phyloP scores from a whole-genome alignment of 176 grass and related monocot genomes.

The Musa schizocarpa region DNA sequence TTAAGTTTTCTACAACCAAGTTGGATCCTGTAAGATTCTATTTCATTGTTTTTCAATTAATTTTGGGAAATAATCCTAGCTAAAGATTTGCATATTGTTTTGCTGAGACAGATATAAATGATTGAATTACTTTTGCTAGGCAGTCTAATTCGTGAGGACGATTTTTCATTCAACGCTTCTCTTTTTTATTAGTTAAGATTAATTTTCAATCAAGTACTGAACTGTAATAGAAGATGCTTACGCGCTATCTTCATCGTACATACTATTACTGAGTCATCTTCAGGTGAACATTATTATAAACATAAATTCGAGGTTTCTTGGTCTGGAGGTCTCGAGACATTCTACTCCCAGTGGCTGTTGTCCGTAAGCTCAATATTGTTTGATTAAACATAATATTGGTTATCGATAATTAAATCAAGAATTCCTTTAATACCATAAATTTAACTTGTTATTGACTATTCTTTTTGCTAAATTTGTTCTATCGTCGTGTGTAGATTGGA shows the following conservation, averaged over 20 bases:
- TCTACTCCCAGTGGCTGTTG: not conserved
- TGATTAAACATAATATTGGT: not conserved
- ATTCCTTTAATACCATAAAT: not conserved
- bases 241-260: not conserved
- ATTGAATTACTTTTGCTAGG: not conserved
- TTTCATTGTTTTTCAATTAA: not conserved
- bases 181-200: too few species aligned
- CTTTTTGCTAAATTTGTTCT: not conserved
- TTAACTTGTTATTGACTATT: not conserved
- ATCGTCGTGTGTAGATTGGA: conserved; percentile 46
- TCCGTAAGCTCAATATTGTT: not conserved
- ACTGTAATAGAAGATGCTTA: not conserved
- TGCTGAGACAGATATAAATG: not conserved
- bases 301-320: not conserved
- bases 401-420: not conserved
- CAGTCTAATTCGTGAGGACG: not conserved
- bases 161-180: not conserved
- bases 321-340: not conserved
- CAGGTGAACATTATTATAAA: not conserved
- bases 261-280: not conserved
- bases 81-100: not conserved
- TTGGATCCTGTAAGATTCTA: too few species aligned
- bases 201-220: too few species aligned
- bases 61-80: not conserved
- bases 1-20: too few species aligned